Evolutionary conservation across 192 early-diverging fungal genomes (phyloP).

Genomic region (Bifiguratus adelaidae): DNA sequence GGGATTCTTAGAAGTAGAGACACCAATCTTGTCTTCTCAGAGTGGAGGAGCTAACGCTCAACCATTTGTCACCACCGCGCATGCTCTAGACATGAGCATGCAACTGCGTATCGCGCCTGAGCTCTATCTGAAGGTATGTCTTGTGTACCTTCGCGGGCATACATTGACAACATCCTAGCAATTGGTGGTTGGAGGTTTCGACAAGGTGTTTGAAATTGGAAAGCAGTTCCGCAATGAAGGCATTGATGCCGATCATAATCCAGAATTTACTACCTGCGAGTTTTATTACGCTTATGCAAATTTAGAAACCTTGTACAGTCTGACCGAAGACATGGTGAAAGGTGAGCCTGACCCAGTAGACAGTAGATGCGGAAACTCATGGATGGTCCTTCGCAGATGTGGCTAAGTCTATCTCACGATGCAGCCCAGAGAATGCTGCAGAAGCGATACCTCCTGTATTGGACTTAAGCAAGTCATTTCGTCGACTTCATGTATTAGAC

Average conservation of each 20-base stretch:
- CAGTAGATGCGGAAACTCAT: neutral
- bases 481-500: neutral
- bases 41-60: slow-evolving; percentile 75
- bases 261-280: slow-evolving; percentile 87
- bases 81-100: slow-evolving; percentile 58
- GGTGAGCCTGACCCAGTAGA: neutral
- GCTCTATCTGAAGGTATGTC: slow-evolving; percentile 61
- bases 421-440: too few species aligned
- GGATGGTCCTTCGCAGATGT: neutral
- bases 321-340: slow-evolving; percentile 51
- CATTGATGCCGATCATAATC: slow-evolving; percentile 80
- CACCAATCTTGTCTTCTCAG: slow-evolving; percentile 60
- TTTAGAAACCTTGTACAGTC: slow-evolving; percentile 51
- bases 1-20: slow-evolving; percentile 77
- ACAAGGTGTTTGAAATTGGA: slow-evolving; percentile 81
- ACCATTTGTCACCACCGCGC: slow-evolving; percentile 61
- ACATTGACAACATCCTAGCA: slow-evolving; percentile 27
- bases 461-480: neutral
- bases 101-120: slow-evolving; percentile 78
- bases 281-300: slow-evolving; percentile 76
- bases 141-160: neutral
- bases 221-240: slow-evolving; percentile 90
- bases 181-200: slow-evolving; percentile 77
- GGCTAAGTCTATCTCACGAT: neutral
- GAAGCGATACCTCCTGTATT: too few species aligned